Evolutionary conservation across 2,329 filamentous ascomycete genomes (phyloP), one percentile per base, ranked within the genome.

Genomic region (Cytospora piceicola): DNA sequence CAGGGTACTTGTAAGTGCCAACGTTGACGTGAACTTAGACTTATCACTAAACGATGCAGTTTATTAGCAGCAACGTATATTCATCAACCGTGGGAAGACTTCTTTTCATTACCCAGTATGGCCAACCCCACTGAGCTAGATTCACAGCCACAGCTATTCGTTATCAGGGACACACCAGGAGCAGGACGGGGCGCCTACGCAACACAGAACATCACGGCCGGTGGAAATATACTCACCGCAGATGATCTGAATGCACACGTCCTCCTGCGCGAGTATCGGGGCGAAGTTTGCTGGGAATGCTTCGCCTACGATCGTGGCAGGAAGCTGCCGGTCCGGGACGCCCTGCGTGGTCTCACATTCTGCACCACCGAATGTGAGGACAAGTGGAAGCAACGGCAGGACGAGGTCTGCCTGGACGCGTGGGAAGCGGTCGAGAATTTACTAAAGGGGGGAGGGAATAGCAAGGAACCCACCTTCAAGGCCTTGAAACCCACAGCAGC

Each of bases 241-340:
- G 59, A 59, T 27, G 58, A 67, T n/a, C 42, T 67, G n/a, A 60
- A 63, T 7, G 63, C 63, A 11, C 63, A 67, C 22, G 59, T 67
- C 2, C 55, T 67, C 17, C 29, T 59, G 39, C 53, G 66, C 14
- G 66, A 67, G 32, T 66, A 67, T n/a, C 66, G 66, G 2, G 64
- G 64, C 39, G 66, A 67, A 42, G 66, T 67, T 3, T 67, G 66
- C 58, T 67, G 66, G 63, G 55, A 66, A 29, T 67, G 66, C 27
- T 66, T 67, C 27, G 53, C 49, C 8, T 67, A 67, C 46, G 39
- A 67, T 52, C 63, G 63, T 12, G 66, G 66, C 32, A 65, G 59
- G 12, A 67, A 63, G 49, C 42, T 67, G 12, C 51, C 63, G 12
- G 15, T 63, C 20, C 54, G 66, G 3, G 66, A 67, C 4, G 12